Conservation (phyloP, 179 eudicot species). For the Corrigiola litoralis region DNA sequence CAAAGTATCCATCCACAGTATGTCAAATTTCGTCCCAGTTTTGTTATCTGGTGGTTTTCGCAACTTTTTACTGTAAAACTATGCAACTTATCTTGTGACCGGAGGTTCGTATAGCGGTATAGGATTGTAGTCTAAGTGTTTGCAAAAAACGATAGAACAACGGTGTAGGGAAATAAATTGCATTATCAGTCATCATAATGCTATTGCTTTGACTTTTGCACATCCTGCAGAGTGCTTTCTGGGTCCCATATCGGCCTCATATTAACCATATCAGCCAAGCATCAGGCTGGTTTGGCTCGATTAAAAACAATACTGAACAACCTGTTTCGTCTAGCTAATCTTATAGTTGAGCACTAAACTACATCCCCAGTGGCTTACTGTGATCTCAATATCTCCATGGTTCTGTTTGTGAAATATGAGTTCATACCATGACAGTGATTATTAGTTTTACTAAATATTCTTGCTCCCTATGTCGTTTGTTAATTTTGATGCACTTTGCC, state of each 20-base stretch:
- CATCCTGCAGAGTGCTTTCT: too few species aligned
- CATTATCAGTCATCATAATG: background rate
- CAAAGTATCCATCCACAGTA: slow-evolving; percentile 86
- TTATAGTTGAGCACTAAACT: too few species aligned
- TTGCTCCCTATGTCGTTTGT: too few species aligned
- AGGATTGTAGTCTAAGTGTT: background rate
- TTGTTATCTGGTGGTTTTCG: background rate
- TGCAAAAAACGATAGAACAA: too few species aligned
- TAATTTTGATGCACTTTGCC: background rate
- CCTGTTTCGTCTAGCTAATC: too few species aligned
- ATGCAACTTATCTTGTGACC: background rate
- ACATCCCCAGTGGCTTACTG: too few species aligned
- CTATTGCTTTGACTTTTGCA: background rate
- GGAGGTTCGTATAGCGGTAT: too few species aligned
- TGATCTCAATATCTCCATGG: too few species aligned
- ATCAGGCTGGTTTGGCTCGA: background rate
- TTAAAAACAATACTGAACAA: background rate
- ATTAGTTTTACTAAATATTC: background rate
- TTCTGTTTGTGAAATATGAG: too few species aligned
- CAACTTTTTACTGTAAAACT: background rate
- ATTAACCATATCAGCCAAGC: background rate
- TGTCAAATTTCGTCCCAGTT: slow-evolving; percentile 7
- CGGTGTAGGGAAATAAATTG: background rate
- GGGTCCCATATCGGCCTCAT: background rate
- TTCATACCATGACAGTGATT: too few species aligned